phyloP scores from a whole-genome alignment of 2,329 filamentous ascomycete genomes.

The Fusarium sp. region DNA sequence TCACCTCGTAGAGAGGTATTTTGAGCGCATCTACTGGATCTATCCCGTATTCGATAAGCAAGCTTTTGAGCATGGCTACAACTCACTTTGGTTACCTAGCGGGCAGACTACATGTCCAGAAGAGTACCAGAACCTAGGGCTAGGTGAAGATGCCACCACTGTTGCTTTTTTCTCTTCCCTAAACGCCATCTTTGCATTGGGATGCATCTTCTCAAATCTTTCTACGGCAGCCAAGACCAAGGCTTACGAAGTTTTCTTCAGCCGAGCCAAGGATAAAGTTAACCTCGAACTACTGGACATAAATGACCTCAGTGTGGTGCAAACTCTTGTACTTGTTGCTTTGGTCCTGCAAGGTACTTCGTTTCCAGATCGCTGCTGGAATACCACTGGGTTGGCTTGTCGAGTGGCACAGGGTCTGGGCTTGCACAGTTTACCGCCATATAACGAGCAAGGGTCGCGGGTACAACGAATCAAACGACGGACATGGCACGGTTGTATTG shows the following conservation, averaged over 20 bases:
- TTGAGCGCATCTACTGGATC: not conserved
- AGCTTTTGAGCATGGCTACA: not conserved
- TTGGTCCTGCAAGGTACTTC: not conserved
- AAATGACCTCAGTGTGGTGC: not conserved
- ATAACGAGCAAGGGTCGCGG: not conserved
- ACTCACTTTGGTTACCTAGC: not conserved
- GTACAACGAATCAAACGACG: accelerated
- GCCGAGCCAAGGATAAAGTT: not conserved
- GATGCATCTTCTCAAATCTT: not conserved
- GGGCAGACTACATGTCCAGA: not conserved
- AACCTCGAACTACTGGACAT: not conserved
- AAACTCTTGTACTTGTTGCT: not conserved
- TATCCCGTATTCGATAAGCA: not conserved
- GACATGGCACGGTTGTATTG: not conserved
- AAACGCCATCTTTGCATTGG: not conserved
- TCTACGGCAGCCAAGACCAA: not conserved
- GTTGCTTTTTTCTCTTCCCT: not conserved
- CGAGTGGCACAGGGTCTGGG: not conserved
- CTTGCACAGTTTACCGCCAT: not conserved
- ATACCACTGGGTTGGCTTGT: not conserved
- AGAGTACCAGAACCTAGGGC: not conserved
- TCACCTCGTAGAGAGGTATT: not conserved
- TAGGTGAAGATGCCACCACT: not conserved
- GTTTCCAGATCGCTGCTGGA: not conserved
- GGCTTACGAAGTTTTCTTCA: not conserved